Evolutionary conservation across 441 rosid genomes (phyloP).

Genomic region (Manihot esculenta): DNA sequence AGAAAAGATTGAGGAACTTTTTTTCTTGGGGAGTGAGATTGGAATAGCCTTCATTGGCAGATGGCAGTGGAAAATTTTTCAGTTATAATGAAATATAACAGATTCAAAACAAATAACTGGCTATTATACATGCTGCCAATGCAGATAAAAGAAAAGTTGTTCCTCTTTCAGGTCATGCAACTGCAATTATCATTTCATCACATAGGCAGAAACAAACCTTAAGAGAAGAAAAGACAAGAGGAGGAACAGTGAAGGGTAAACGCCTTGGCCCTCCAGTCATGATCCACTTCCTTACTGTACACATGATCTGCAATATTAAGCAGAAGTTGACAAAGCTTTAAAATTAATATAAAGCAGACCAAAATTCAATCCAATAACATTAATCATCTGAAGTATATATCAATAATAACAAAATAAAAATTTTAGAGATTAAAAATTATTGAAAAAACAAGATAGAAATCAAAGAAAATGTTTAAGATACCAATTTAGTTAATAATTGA

Average conservation of each 20-base stretch:
- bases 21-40: too few species aligned
- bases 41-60: not conserved
- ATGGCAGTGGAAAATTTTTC: not conserved
- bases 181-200: not conserved
- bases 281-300: constrained; percentile 71
- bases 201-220: constrained; percentile 54
- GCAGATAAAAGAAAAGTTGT: not conserved
- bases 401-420: not conserved
- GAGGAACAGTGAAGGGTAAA: constrained; percentile 79
- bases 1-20: too few species aligned
- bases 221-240: constrained; percentile 82
- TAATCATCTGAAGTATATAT: not conserved
- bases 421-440: too few species aligned
- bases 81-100: not conserved
- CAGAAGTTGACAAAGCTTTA: not conserved
- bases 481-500: not conserved
- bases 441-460: not conserved
- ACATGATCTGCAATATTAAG: constrained; percentile 59
- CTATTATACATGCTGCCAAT: not conserved
- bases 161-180: not conserved
- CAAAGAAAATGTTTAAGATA: not conserved
- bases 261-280: constrained; percentile 87
- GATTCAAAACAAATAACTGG: not conserved
- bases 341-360: not conserved
- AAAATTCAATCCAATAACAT: not conserved